These are phyloP conservation scores for Friedmanniomyces endolithicus DNA, from an alignment of 495 filamentous ascomycete species.

Conservation along the genomic window DNA sequence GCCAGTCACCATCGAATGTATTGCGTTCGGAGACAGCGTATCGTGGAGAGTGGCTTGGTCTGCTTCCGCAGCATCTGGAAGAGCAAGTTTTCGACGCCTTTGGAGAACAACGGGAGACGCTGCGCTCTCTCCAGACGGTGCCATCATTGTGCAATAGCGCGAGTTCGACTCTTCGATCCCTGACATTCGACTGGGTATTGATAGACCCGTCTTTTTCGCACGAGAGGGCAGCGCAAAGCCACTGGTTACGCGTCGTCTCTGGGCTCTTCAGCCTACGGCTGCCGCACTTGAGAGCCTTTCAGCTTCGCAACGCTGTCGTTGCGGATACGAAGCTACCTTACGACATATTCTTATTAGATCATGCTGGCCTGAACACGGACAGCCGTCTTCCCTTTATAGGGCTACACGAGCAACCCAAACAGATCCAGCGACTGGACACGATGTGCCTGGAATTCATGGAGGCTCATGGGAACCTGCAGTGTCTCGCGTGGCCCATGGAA, in stretches of 20 bases:
- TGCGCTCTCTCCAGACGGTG: neutral
- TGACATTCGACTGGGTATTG: conserved; percentile 28
- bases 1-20: neutral
- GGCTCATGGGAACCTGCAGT: conserved; percentile 24
- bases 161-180: conserved; percentile 18
- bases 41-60: neutral
- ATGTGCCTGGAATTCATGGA: conserved; percentile 27
- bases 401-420: too few relatives aligned
- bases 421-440: too few relatives aligned
- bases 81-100: neutral
- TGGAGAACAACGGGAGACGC: neutral
- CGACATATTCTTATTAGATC: conserved; percentile 22
- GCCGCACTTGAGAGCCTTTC: conserved; percentile 24
- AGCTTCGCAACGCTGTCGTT: conserved; percentile 25
- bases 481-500: conserved; percentile 28
- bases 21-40: neutral
- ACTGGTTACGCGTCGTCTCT: conserved; percentile 1
- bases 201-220: neutral
- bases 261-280: conserved; percentile 20
- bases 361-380: too few relatives aligned
- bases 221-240: neutral
- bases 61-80: neutral
- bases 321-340: conserved; percentile 12
- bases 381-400: too few relatives aligned
- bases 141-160: conserved; percentile 7